Evolutionary conservation across 371 early-diverging fungal species (phyloP).

Genomic region (Mucor saturninus): DNA sequence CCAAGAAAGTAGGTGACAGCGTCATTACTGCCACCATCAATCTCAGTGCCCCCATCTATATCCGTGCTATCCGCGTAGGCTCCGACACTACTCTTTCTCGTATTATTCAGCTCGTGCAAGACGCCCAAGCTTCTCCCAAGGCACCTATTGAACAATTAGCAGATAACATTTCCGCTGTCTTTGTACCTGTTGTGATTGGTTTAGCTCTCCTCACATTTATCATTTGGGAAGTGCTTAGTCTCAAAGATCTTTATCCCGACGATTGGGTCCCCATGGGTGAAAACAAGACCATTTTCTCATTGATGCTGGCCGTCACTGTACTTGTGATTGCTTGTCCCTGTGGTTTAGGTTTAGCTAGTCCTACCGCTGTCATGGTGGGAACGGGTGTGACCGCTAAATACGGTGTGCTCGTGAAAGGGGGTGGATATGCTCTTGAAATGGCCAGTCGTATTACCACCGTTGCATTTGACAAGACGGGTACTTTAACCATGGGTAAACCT

Average conservation of each 20-base stretch:
- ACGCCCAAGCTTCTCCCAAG: conserved; percentile 72
- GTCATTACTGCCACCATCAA: conserved; percentile 70
- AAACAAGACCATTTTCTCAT: conserved; percentile 42
- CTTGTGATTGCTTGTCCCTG: conserved; percentile 80
- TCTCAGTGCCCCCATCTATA: conserved; percentile 55
- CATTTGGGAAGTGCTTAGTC: conserved; percentile 56
- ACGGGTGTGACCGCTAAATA: conserved; percentile 82
- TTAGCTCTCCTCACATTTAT: conserved; percentile 62
- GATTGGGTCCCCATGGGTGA: conserved; percentile 52
- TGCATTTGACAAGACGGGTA: conserved; percentile 93
- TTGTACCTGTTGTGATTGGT: conserved; percentile 63
- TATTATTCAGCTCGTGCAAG: conserved; percentile 70
- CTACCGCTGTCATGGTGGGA: conserved; percentile 92
- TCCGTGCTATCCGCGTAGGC: conserved; percentile 64
- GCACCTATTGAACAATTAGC: conserved; percentile 70
- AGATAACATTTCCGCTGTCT: conserved; percentile 66
- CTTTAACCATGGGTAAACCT: conserved; percentile 73
- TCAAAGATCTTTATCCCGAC: conserved; percentile 44
- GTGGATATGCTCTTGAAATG: conserved; percentile 59
- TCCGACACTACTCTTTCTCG: conserved; percentile 67
- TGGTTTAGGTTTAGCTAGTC: conserved; percentile 77
- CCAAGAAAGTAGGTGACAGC: conserved; percentile 56
- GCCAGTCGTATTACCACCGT: conserved; percentile 92
- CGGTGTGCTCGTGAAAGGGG: conserved; percentile 64
- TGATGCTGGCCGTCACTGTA: conserved; percentile 63